These are phyloP conservation scores for Castanopsis chinensis DNA, from an alignment of 306 rosid species.

Conservation along the genomic window DNA sequence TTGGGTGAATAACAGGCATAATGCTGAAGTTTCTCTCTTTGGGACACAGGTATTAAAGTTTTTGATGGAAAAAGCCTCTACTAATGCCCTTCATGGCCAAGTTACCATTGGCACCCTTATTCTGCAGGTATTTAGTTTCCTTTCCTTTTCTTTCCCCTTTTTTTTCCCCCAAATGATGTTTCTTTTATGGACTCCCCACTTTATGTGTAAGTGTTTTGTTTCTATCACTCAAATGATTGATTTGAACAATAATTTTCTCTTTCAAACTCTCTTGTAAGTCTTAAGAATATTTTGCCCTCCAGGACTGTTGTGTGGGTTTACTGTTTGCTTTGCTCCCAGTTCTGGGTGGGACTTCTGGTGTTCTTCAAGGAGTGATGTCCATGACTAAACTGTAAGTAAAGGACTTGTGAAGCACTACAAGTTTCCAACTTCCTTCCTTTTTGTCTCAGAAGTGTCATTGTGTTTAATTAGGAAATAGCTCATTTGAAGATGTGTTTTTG, in stretches of 20 bases:
- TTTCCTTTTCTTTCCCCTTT: slow-evolving; percentile 18
- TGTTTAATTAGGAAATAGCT: not conserved
- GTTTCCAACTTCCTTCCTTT: not conserved
- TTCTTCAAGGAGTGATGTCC: slow-evolving; percentile 91
- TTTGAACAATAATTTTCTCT: slow-evolving; percentile 5
- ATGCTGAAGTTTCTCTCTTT: slow-evolving; percentile 8
- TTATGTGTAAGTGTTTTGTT: not conserved
- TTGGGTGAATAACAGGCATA: not conserved
- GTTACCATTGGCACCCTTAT: slow-evolving; percentile 91
- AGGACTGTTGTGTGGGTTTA: slow-evolving; percentile 55
- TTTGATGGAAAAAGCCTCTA: slow-evolving; percentile 83
- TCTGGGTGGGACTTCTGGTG: slow-evolving; percentile 91
- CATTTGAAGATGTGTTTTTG: not conserved
- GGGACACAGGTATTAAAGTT: slow-evolving; percentile 76
- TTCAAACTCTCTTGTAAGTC: slow-evolving; percentile 24
- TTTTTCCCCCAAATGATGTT: slow-evolving; percentile 16
- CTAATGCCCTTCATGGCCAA: slow-evolving; percentile 89
- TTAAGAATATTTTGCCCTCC: slow-evolving; percentile 33
- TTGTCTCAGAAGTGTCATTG: not conserved
- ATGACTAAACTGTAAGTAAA: slow-evolving; percentile 87
- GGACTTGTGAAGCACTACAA: not conserved
- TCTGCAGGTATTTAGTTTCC: slow-evolving; percentile 61
- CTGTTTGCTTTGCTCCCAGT: slow-evolving; percentile 83
- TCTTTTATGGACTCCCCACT: not conserved
- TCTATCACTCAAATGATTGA: not conserved